phyloP scores from a whole-genome alignment of 495 filamentous ascomycete species.

The Platismatia glauca region DNA sequence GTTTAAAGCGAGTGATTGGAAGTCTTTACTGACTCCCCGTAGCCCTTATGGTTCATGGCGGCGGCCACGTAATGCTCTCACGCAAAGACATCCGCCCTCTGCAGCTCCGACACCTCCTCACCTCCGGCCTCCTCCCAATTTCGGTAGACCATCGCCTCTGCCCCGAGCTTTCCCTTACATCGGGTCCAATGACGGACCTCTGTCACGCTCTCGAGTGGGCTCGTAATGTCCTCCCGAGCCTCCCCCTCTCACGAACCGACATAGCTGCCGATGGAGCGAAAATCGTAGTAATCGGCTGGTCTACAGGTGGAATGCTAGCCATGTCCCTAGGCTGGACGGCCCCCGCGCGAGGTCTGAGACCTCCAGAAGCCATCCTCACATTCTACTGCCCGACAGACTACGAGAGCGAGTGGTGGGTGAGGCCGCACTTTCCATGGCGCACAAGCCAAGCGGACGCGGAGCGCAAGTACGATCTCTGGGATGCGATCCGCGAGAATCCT shows the following conservation, averaged over 20 bases:
- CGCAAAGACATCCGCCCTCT: conserved; percentile 36
- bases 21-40: too few species aligned
- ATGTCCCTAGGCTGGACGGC: conserved; percentile 31
- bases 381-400: conserved; percentile 41
- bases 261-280: conserved; percentile 30
- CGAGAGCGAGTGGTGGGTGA: too few species aligned
- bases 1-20: too few species aligned
- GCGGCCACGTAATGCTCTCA: conserved; percentile 40
- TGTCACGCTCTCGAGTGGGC: conserved; percentile 32
- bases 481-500: too few species aligned
- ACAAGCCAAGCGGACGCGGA: too few species aligned
- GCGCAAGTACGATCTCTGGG: too few species aligned
- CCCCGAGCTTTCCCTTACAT: conserved; percentile 40
- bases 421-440: too few species aligned
- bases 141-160: conserved; percentile 50
- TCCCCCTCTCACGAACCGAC: conserved; percentile 21
- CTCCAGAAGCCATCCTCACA: conserved; percentile 35
- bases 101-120: conserved; percentile 35
- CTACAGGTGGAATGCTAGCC: conserved; percentile 44
- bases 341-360: conserved; percentile 2
- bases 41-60: conserved; percentile 53
- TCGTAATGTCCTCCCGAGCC: conserved; percentile 27
- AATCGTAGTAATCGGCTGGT: conserved; percentile 43
- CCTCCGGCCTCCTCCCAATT: conserved; percentile 41
- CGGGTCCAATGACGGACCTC: conserved; percentile 43